These are phyloP conservation scores for Rhododendron griersonianum DNA, from an alignment of 148 eudicot genomes.

Conservation along the genomic window DNA sequence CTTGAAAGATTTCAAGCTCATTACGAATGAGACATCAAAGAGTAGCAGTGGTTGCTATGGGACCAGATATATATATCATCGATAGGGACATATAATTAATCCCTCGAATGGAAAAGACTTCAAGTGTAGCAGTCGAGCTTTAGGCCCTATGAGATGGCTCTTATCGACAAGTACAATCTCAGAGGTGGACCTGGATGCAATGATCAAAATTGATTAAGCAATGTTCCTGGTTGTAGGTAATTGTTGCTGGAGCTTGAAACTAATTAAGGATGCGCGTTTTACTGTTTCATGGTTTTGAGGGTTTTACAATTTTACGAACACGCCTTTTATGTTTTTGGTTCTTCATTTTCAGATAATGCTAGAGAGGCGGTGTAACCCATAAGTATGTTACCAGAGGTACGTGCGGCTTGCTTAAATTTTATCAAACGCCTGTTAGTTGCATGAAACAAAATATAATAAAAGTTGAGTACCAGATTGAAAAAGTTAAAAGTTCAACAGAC, in stretches of 20 bases:
- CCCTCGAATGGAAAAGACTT: too few relatives aligned
- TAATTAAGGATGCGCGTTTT: too few relatives aligned
- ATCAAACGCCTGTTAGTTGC: not conserved
- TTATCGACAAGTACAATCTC: too few relatives aligned
- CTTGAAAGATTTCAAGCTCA: not conserved
- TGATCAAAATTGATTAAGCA: not conserved
- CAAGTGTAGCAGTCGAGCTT: too few relatives aligned
- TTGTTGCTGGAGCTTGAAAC: not conserved
- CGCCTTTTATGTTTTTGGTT: not conserved
- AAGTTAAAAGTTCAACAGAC: not conserved
- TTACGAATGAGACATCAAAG: not conserved
- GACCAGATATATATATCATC: too few relatives aligned
- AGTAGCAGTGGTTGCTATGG: too few relatives aligned
- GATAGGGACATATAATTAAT: too few relatives aligned
- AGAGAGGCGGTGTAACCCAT: not conserved
- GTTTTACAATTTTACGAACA: not conserved
- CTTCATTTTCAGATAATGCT: not conserved
- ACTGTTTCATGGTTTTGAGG: not conserved
- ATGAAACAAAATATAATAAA: not conserved
- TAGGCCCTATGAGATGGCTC: not conserved
- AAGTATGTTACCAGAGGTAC: not conserved
- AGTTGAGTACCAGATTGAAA: not conserved
- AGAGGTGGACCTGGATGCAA: not conserved
- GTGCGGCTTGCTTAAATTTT: not conserved
- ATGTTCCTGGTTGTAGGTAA: too few relatives aligned